phyloP scores from a whole-genome alignment of 768 basidiomycete genomes.

The Suillus clintonianus region DNA sequence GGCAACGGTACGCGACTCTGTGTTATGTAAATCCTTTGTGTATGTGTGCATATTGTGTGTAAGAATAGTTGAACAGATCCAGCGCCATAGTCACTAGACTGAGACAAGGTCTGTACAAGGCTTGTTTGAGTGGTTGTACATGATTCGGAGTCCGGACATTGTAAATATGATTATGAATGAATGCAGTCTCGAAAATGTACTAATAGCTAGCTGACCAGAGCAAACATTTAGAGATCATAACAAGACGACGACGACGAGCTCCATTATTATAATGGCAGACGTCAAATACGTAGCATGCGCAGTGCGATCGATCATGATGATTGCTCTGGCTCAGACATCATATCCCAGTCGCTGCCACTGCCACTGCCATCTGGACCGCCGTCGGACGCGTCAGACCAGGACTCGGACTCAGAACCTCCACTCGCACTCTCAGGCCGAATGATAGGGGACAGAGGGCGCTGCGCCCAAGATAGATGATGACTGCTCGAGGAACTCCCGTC shows the following conservation, averaged over 20 bases:
- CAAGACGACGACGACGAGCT: not conserved
- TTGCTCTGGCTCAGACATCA: slow-evolving; percentile 13
- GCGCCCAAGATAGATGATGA: not conserved
- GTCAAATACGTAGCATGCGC: not conserved
- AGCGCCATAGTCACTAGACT: no score
- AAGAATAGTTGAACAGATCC: no score
- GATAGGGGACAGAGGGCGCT: not conserved
- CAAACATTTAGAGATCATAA: not conserved
- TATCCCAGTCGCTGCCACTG: slow-evolving; percentile 23
- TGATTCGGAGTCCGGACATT: no score
- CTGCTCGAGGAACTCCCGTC: not conserved
- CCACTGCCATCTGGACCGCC: slow-evolving; percentile 14
- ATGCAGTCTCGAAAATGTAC: no score
- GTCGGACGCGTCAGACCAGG: slow-evolving; percentile 29
- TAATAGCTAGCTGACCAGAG: not conserved
- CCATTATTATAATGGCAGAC: not conserved
- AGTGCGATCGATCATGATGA: not conserved
- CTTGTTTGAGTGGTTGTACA: no score
- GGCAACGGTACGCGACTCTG: no score
- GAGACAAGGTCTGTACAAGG: not conserved
- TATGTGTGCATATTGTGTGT: no score
- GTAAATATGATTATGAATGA: no score
- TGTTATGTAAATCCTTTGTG: no score
- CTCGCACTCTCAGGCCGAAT: slow-evolving; percentile 9
- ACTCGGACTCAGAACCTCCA: slow-evolving; percentile 13